Evolutionary conservation across 1,139 yeast species (phyloP), one percentile per base, ranked within the genome.

Genomic region (Blastobotrys apis): DNA sequence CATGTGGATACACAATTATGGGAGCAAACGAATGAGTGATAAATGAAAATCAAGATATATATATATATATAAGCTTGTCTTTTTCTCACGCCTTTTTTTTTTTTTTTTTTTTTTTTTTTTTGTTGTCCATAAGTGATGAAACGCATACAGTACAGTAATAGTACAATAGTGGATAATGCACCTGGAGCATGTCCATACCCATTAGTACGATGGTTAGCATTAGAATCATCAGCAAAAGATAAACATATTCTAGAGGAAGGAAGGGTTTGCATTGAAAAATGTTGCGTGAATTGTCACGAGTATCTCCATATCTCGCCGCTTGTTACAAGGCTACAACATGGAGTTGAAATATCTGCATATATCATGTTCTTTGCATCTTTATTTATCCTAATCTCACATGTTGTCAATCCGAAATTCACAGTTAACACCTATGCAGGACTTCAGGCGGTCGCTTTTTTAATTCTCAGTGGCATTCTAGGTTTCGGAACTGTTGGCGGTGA

Each of bases 381-480:
- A 15, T 40, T 51, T 25, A 37, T 51, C 13, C 38, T 49, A 2
- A 12, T 51, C 1, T 47, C 53, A 10, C 48, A 51, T n/a, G 29
- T 47, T 4, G 53, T 52, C 13, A 50, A 49, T 31, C 40, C 47
- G 3, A 37, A 48, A 16, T 38, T 52, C 45, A 47, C 47, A 13
- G 47, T 52, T 15, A 52, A 47, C 41, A 47, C 46, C 31, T 52
- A 50, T 29, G 50, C 55, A 9, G 52, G 54, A 9, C 27, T 52
- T n/a, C 53, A 52, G 32, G 47, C 55, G 4, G n/a, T 46, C 12
- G 39, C 53, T 13, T 45, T 52, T 16, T 45, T 50, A 30, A 29
- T 41, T 4, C 36, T 52, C 1, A 17, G 26, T 12, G 40, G 40
- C n/a, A 29, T 27, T n/a, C 5, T 19, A 16, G 12, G 25, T n/a